These are phyloP conservation scores for Penicilliopsis zonata DNA, from an alignment of 495 filamentous ascomycete genomes.

Conservation along the genomic window DNA sequence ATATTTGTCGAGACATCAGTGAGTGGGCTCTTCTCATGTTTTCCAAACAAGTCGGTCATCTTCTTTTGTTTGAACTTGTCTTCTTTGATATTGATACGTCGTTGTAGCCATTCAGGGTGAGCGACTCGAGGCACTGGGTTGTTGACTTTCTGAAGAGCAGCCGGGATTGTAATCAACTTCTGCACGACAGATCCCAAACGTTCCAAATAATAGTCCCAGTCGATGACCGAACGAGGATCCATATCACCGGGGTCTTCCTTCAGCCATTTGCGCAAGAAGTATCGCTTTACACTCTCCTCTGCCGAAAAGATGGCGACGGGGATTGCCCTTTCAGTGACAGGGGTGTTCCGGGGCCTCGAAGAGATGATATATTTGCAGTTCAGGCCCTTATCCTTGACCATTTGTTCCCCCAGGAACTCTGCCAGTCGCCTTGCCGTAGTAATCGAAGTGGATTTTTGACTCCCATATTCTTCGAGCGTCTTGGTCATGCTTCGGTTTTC, in stretches of 20 bases:
- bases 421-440: conserved; percentile 93
- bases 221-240: conserved; percentile 77
- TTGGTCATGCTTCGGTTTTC: conserved; percentile 98
- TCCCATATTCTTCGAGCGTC: conserved; percentile 88
- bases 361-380: conserved; percentile 99
- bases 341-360: conserved; percentile 69
- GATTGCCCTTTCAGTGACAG: conserved; percentile 88
- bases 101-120: conserved; percentile 94
- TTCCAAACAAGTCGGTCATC: conserved; percentile 86
- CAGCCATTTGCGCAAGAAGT: conserved; percentile 89
- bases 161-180: conserved; percentile 97
- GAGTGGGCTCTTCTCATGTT: conserved; percentile 62
- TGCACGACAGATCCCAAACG: conserved; percentile 93
- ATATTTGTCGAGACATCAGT: conserved; percentile 62
- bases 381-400: conserved; percentile 97
- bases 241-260: conserved; percentile 89
- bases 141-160: conserved; percentile 83
- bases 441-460: conserved; percentile 94
- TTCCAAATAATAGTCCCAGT: conserved; percentile 95
- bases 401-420: conserved; percentile 93
- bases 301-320: conserved; percentile 97
- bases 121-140: conserved; percentile 90
- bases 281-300: conserved; percentile 72
- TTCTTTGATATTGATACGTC: conserved; percentile 86
- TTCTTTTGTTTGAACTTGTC: conserved; percentile 98